A percentile compares a stretch with the other conserved stretches of the same genome.
These are phyloP conservation scores for Trametes hirsuta DNA, from an alignment of 1,284 basidiomycete species.

Conservation along the genomic window DNA sequence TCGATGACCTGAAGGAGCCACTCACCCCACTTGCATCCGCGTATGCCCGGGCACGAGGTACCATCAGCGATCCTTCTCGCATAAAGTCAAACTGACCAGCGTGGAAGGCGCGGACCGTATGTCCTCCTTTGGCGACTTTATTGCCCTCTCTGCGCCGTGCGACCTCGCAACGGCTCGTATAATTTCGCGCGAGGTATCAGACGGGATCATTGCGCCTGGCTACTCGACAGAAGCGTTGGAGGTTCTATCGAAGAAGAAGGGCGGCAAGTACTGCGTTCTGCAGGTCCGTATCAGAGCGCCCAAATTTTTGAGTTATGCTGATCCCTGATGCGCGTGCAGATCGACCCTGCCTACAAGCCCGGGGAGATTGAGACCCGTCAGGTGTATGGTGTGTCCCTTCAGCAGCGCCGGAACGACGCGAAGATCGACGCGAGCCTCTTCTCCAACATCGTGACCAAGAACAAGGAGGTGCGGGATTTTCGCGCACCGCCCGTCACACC, in stretches of 20 bases:
- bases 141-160: slow-evolving; percentile 91
- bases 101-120: slow-evolving; percentile 90
- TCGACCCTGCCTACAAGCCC: slow-evolving; percentile 83
- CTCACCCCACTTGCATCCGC: slow-evolving; percentile 91
- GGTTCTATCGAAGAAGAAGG: slow-evolving; percentile 95
- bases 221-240: slow-evolving; percentile 91
- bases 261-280: slow-evolving; percentile 97
- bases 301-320: neutral
- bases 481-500: neutral
- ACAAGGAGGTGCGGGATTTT: slow-evolving; percentile 67
- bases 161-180: slow-evolving; percentile 95
- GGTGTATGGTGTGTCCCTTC: slow-evolving; percentile 92
- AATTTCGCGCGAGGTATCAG: slow-evolving; percentile 97
- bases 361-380: slow-evolving; percentile 88
- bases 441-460: slow-evolving; percentile 86
- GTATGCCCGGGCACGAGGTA: slow-evolving; percentile 94
- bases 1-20: slow-evolving; percentile 91
- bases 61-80: slow-evolving; percentile 1
- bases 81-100: neutral
- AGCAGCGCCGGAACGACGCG: slow-evolving; percentile 91
- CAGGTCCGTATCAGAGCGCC: slow-evolving; percentile 54
- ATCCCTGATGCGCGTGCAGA: slow-evolving; percentile 49
- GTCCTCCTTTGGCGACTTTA: slow-evolving; percentile 99
- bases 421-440: slow-evolving; percentile 88
- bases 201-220: slow-evolving; percentile 96